Base-by-base conservation (phyloP, 2,329 filamentous ascomycete species). In the Fusarium redolens region DNA sequence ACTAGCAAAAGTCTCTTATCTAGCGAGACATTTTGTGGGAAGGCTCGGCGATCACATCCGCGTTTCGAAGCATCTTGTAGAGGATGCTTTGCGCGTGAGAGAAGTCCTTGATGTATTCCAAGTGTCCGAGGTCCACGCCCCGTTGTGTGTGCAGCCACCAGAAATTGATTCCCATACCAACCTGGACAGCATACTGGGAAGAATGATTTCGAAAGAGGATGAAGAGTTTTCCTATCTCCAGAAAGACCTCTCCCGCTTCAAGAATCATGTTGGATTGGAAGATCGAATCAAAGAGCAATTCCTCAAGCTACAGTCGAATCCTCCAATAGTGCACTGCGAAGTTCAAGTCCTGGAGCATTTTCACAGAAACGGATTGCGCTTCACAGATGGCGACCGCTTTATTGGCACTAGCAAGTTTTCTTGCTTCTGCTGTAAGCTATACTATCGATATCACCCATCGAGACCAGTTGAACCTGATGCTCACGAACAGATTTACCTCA, bases 341-440 rank as follows among this genome's bases (percentile, higher is more conserved):
- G n/a, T 56, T 20, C 52, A 56, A 44, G 38, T 56, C 40, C 40
- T 56, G 20, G 40, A 56, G 15, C 52, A 56, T 56, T 56, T 56
- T 44, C 37, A 56, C 20, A 43, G 40, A 20, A 56, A 25, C n/a
- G 17, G 52, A 44, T 35, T 56, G 7, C 52, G 38, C 17, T 56
- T 44, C 13, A n/a, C 15, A 44, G 30, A 44, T 44, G n/a, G n/a
- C 40, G 52, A 56, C 30, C 52, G 40, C 40, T 56, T 56, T 56
- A n/a, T 56, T 20, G 52, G 52, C 52, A 56, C 40, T 43, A 56
- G 30, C n/a, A 56, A 56, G n/a, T 35, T 44, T 44, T 43, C 38
- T 35, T 56, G 52, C 28, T 56, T 28, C 11, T 56, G 38, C 38
- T 56, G 30, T 20, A 56, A 56, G 20, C 52, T 56, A 5, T 56